These are phyloP conservation scores for Chaetoceros tenuissimus DNA, from an alignment of 108 stramenopile genomes.

Conservation along the genomic window DNA sequence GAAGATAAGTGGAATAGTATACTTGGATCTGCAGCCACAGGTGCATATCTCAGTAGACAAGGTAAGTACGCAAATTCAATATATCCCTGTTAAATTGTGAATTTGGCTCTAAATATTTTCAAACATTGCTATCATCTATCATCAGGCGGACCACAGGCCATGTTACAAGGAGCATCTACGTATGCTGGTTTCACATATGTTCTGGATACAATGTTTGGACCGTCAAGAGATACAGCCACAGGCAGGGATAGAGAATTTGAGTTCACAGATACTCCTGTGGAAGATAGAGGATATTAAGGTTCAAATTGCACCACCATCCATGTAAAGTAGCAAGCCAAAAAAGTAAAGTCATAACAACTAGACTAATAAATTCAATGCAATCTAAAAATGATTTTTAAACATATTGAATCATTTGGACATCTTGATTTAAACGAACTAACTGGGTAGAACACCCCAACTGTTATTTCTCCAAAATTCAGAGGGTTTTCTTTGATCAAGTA, in stretches of 20 bases:
- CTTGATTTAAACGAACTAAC: too few relatives aligned
- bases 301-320: too few relatives aligned
- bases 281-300: background rate
- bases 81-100: background rate
- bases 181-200: constrained; percentile 67
- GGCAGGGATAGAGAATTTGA: constrained; percentile 2
- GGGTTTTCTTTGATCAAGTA: too few relatives aligned
- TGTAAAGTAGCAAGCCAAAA: too few relatives aligned
- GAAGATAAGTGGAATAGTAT: constrained; percentile 61
- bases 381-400: too few relatives aligned
- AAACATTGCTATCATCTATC: constrained; percentile 1
- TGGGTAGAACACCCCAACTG: too few relatives aligned
- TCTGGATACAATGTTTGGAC: constrained; percentile 31
- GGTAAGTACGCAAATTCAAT: constrained; percentile 23
- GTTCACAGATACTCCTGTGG: background rate
- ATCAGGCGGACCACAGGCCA: constrained; percentile 59
- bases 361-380: too few relatives aligned
- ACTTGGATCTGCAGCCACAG: constrained; percentile 47
- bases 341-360: too few relatives aligned
- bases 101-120: constrained; percentile 1
- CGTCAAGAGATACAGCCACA: constrained; percentile 6
- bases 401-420: too few relatives aligned
- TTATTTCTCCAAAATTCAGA: too few relatives aligned
- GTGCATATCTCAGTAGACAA: constrained; percentile 60
- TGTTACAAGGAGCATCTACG: constrained; percentile 58